Conservation (phyloP, 148 eudicot genomes). For the Vaccinium macrocarpon region DNA sequence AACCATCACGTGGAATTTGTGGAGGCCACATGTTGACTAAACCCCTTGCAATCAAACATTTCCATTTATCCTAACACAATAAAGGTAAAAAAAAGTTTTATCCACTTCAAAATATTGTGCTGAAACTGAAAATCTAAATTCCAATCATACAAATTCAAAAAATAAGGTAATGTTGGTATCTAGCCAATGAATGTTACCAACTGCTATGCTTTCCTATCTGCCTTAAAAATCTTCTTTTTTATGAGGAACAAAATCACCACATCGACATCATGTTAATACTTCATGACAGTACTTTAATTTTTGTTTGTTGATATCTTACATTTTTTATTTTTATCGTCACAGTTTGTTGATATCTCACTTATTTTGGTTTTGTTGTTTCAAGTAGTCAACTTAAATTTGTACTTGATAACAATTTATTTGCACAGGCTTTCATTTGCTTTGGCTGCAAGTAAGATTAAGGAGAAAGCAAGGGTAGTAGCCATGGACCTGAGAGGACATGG, state of each 20-base stretch:
- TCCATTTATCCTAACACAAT: too few relatives aligned
- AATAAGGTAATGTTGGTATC: too few relatives aligned
- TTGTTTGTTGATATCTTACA: neutral
- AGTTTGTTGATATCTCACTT: neutral
- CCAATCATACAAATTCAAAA: too few relatives aligned
- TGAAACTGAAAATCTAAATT: too few relatives aligned
- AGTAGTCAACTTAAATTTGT: neutral
- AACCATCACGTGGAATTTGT: too few relatives aligned
- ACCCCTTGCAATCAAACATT: too few relatives aligned
- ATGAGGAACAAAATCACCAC: neutral
- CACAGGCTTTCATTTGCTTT: slow-evolving; percentile 94
- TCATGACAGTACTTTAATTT: neutral
- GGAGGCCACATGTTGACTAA: too few relatives aligned
- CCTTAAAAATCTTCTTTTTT: neutral
- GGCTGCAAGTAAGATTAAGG: slow-evolving; percentile 72
- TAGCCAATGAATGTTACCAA: neutral
- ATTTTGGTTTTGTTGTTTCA: neutral
- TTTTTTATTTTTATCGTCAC: neutral
- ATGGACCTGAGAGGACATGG: slow-evolving; percentile 98
- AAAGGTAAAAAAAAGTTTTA: too few relatives aligned
- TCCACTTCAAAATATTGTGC: too few relatives aligned
- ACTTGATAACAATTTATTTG: slow-evolving; percentile 31
- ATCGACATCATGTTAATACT: neutral
- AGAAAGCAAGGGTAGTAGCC: slow-evolving; percentile 85
- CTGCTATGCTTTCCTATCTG: neutral